Percentiles rank a stretch among this genome's conserved stretches.
phyloP scores from a whole-genome alignment of 805 yeast genomes.

The Saccharomycopsis oosterbeekiorum region DNA sequence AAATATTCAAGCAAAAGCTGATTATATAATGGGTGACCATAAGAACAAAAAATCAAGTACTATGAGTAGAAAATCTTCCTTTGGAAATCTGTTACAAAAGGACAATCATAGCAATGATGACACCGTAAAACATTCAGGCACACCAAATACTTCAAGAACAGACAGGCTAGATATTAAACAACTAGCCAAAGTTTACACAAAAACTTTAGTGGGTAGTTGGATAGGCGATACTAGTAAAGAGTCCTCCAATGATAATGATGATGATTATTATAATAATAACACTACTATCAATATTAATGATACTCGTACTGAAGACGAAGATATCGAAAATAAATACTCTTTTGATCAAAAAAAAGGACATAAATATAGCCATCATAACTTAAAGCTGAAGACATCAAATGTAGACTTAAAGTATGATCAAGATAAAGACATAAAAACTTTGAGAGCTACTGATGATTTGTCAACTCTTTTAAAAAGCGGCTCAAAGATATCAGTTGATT shows the following conservation, averaged over 20 bases:
- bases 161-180: conserved; percentile 18
- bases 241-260: background rate
- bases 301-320: background rate
- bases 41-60: background rate
- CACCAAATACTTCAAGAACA: background rate
- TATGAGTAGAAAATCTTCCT: background rate
- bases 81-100: background rate
- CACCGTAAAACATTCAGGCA: background rate
- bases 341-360: background rate
- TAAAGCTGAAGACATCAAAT: background rate
- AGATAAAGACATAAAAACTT: background rate
- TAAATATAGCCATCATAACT: background rate
- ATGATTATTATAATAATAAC: background rate
- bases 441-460: background rate
- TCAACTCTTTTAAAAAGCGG: background rate
- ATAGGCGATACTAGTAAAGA: background rate
- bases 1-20: background rate
- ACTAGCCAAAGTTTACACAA: conserved; percentile 18
- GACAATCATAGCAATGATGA: background rate
- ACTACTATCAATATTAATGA: background rate
- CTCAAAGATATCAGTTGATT: background rate
- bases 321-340: background rate
- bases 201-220: conserved; percentile 13
- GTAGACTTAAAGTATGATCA: background rate
- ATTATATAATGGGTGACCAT: background rate